Evolutionary conservation across 2,329 filamentous ascomycete species (phyloP).

Genomic region (Orbilia quercus): DNA sequence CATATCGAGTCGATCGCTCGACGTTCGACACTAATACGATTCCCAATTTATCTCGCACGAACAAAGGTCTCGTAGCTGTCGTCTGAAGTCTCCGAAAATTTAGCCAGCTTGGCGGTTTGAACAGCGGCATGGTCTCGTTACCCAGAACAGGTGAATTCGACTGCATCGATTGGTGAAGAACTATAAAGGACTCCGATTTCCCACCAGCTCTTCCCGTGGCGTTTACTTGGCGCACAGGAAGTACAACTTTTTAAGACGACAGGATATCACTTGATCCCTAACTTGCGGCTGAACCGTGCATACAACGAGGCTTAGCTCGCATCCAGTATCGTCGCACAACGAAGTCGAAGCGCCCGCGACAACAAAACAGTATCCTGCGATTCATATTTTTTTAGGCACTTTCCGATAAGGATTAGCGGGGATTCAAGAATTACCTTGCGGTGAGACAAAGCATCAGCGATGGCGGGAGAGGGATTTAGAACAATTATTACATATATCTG

Average conservation of each 20-base stretch:
- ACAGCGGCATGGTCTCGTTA: too few relatives aligned
- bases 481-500: conserved; percentile 17
- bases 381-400: conserved; percentile 6
- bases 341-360: too few relatives aligned
- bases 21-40: too few relatives aligned
- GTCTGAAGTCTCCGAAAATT: background rate
- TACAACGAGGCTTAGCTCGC: conserved; percentile 18
- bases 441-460: conserved; percentile 4
- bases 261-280: conserved; percentile 41
- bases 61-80: background rate
- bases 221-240: conserved; percentile 24
- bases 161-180: background rate
- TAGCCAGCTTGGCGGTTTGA: too few relatives aligned
- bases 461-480: background rate
- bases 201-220: background rate
- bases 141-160: too few relatives aligned
- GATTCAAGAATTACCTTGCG: background rate
- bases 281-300: conserved; percentile 36
- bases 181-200: conserved; percentile 5
- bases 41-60: background rate
- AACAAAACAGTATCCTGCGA: conserved; percentile 22
- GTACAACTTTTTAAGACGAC: background rate
- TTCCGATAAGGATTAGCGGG: background rate
- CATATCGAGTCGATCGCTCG: too few relatives aligned
- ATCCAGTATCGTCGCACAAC: conserved; percentile 6